phyloP scores from a whole-genome alignment of 176 grass and related monocot genomes.

The Bolboschoenus planiculmis region DNA sequence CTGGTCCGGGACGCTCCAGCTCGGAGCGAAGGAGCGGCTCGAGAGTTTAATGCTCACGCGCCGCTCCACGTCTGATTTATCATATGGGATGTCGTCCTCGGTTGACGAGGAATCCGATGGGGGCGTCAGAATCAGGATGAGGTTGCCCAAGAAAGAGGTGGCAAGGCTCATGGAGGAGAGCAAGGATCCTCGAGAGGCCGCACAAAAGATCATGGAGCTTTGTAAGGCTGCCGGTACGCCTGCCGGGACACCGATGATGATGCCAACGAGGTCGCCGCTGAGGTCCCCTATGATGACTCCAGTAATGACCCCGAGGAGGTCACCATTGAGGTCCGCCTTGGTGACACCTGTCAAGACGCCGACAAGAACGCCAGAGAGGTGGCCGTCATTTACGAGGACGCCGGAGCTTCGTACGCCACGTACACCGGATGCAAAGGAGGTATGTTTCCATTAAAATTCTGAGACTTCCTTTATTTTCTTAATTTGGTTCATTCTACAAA shows the following conservation, averaged over 20 bases:
- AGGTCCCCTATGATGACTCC: conserved; percentile 29
- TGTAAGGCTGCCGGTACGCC: conserved; percentile 23
- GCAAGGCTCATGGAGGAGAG: conserved; percentile 70
- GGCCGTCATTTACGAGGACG: conserved; percentile 34
- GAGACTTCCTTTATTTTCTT: neutral
- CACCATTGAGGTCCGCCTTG: conserved; percentile 37
- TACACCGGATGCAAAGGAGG: conserved; percentile 43
- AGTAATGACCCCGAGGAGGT: conserved; percentile 39
- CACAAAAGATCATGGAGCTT: conserved; percentile 82
- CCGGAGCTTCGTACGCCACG: conserved; percentile 34
- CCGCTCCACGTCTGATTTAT: conserved; percentile 73
- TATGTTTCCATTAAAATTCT: conserved; percentile 23
- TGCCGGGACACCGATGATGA: conserved; percentile 33
- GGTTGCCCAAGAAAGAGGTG: conserved; percentile 65
- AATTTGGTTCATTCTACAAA: conserved; percentile 5
- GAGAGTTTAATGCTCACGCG: conserved; percentile 85
- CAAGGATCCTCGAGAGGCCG: conserved; percentile 50
- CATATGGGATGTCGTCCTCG: conserved; percentile 32
- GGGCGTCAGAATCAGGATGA: conserved; percentile 44
- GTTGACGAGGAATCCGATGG: conserved; percentile 29
- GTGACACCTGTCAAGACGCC: conserved; percentile 7
- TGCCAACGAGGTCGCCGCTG: conserved; percentile 23
- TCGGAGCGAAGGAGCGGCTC: conserved; percentile 73
- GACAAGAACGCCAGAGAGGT: conserved; percentile 45
- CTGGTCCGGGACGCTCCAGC: conserved; percentile 65